Evolutionary conservation across 1,284 basidiomycete species (phyloP), one percentile per base, ranked within the genome.

Genomic region (Puccinia brachypodii): DNA sequence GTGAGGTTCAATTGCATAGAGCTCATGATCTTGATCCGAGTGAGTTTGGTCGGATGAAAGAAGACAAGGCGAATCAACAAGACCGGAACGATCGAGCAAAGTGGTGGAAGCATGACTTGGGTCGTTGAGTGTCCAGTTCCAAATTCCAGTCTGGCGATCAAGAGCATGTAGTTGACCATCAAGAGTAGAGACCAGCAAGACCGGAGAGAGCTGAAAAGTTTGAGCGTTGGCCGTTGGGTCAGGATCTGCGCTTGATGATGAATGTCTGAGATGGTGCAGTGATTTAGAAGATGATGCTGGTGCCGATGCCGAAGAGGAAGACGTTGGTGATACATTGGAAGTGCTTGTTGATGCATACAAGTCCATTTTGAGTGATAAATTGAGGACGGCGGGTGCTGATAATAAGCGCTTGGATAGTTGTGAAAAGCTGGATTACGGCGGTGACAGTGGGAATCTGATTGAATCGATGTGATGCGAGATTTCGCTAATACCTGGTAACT

Each of bases 1-100:
- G 87, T 94, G 92, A 0, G 94, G 95, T 85, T 96, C 95, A 76
- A 96, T 93, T 82, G 96, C 91, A 87, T 95, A 96, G 72, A 92
- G 89, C 85, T 95, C 94, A 0, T 88, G 86, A 42, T 75, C 50
- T 56, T 75, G 53, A 60, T 75, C 50, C 33, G 25, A 40, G 38
- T 44, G 82, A 78, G 47, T 64, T 66, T 80, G 81, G 73, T 62
- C 40, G 25, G 74, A 76, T 69, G 74, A 79, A 68, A 60, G n/a
- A n/a, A n/a, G 72, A 53, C 28, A 58, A 16, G 40, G 38, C 9
- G 82, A 78, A 64, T 84, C 83, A 71, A 84, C 80, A 25, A 79
- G 73, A 0, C 79, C 82, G 7, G 82, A 74, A 38, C 19, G 81
- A 81, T 22, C 72, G 75, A 42, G 74, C n/a, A 40, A 77, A 74